Evolutionary conservation across 306 rosid species (phyloP).

Genomic region (Herpetospermum pedunculosum): DNA sequence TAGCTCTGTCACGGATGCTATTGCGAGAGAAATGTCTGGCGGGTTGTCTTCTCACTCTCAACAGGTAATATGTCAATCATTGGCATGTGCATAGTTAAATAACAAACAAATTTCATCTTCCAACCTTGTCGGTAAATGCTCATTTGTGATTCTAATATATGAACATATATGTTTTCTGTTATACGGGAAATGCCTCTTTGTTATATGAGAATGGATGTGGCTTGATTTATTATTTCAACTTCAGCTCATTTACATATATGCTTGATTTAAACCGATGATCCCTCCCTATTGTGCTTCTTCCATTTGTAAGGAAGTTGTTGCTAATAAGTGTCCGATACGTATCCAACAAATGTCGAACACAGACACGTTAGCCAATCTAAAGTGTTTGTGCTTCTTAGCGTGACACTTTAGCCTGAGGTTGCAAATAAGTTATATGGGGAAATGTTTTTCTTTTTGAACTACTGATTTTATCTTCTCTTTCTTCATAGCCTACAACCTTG

Average conservation of each 20-base stretch:
- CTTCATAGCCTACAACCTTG: neutral
- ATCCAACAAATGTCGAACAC: too few species aligned
- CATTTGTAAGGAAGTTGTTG: neutral
- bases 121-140: neutral
- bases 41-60: constrained; percentile 50
- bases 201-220: neutral
- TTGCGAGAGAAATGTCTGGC: constrained; percentile 73
- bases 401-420: neutral
- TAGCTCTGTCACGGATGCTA: constrained; percentile 53
- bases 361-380: too few species aligned
- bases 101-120: neutral
- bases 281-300: neutral
- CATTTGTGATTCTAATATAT: neutral
- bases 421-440: neutral
- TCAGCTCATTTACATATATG: neutral
- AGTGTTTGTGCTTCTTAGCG: too few species aligned
- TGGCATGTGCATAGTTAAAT: neutral
- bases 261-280: neutral
- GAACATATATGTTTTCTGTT: neutral
- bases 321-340: too few species aligned
- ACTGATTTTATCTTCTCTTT: neutral
- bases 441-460: neutral
- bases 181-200: neutral
- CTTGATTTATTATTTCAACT: neutral
- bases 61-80: constrained; percentile 38